These are phyloP conservation scores for Sclerotinia minor DNA, from an alignment of 2,329 filamentous ascomycete genomes.

Conservation along the genomic window DNA sequence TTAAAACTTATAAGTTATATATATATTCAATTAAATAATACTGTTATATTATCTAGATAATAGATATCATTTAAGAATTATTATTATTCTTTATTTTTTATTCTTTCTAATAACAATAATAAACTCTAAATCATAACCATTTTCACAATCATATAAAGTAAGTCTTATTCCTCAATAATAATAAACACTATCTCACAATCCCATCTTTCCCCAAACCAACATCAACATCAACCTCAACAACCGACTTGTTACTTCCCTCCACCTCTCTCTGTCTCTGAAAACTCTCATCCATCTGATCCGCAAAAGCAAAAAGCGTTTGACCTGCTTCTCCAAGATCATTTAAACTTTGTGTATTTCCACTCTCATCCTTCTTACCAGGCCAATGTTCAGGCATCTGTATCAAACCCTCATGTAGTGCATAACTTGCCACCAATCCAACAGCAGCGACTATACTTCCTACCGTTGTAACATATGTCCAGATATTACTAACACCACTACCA, in stretches of 20 bases:
- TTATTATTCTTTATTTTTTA: too few relatives aligned
- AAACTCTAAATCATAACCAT: too few relatives aligned
- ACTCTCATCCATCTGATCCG: constrained; percentile 31
- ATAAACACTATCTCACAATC: background rate
- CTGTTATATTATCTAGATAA: too few relatives aligned
- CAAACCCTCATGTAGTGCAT: constrained; percentile 41
- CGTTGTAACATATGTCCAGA: constrained; percentile 32
- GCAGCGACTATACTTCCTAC: constrained; percentile 38
- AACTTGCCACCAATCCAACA: constrained; percentile 39
- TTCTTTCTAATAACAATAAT: too few relatives aligned
- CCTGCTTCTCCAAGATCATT: constrained; percentile 38
- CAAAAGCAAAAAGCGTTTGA: constrained; percentile 34
- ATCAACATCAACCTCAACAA: constrained; percentile 35
- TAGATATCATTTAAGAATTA: too few relatives aligned
- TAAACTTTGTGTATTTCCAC: constrained; percentile 27
- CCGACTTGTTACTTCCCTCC: constrained; percentile 27
- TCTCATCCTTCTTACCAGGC: constrained; percentile 22
- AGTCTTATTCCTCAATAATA: too few relatives aligned
- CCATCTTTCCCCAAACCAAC: background rate
- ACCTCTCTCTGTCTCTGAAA: constrained; percentile 27
- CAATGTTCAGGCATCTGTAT: constrained; percentile 31
- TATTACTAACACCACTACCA: constrained; percentile 21
- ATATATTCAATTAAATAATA: too few relatives aligned
- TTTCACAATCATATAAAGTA: too few relatives aligned
- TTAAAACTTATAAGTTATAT: too few relatives aligned